Percentiles rank a stretch among this genome's conserved stretches.
These are phyloP conservation scores for Violaceomyces palustris DNA, from an alignment of 1,284 basidiomycete species.

Conservation along the genomic window DNA sequence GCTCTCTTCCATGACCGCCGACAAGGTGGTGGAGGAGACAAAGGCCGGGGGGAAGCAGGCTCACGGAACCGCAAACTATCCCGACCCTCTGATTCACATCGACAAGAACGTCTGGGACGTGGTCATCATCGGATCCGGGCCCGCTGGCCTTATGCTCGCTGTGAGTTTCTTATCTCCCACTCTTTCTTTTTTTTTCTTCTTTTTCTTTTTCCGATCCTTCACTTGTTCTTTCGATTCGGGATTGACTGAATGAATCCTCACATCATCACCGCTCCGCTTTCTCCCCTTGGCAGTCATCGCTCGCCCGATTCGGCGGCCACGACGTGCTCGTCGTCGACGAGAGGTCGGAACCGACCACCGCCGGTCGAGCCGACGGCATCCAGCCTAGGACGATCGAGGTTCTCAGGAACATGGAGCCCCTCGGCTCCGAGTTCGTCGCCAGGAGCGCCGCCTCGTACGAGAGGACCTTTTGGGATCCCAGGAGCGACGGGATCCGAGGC, in stretches of 20 bases:
- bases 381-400: constrained; percentile 62
- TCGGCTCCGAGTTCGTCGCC: constrained; percentile 45
- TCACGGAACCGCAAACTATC: constrained; percentile 43
- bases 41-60: constrained; percentile 35
- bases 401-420: constrained; percentile 55
- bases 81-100: constrained; percentile 34
- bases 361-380: constrained; percentile 54
- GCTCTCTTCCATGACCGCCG: no score
- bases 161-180: no score
- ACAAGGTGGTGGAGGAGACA: constrained; percentile 28
- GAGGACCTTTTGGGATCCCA: constrained; percentile 54
- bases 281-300: constrained; percentile 17
- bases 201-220: no score
- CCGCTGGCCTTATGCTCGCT: constrained; percentile 49
- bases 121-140: constrained; percentile 47
- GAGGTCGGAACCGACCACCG: constrained; percentile 53
- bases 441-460: constrained; percentile 52
- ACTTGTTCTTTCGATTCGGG: no score
- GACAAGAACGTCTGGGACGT: constrained; percentile 38
- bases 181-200: no score
- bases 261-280: no score
- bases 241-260: no score
- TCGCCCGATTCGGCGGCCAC: constrained; percentile 45
- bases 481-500: constrained; percentile 42
- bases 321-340: constrained; percentile 50